Evolutionary conservation across 2,329 filamentous ascomycete genomes (phyloP).

Genomic region (Colletotrichum sidae): DNA sequence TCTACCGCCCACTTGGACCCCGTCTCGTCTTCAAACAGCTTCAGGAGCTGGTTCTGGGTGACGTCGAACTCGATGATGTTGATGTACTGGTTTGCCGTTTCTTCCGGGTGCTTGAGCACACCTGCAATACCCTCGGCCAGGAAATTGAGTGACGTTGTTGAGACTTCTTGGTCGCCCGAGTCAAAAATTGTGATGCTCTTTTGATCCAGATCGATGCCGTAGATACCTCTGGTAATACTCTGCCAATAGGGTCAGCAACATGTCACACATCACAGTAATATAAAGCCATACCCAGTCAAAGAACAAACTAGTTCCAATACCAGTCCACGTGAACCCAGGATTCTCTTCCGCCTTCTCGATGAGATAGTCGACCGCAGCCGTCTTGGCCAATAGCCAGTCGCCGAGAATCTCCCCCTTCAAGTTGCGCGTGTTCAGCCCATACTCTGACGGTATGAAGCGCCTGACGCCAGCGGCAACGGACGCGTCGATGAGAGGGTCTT

Average conservation of each 20-base stretch:
- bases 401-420: constrained; percentile 41
- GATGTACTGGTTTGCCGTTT: constrained; percentile 69
- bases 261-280: no score
- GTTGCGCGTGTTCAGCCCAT: constrained; percentile 46
- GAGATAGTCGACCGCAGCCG: constrained; percentile 35
- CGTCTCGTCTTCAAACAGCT: constrained; percentile 63
- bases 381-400: constrained; percentile 33
- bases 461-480: constrained; percentile 64
- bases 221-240: constrained; percentile 33
- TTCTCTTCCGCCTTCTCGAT: constrained; percentile 33
- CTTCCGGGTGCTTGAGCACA: constrained; percentile 59
- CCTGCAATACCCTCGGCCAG: constrained; percentile 51
- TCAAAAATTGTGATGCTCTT: constrained; percentile 27
- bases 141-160: constrained; percentile 26
- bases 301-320: constrained; percentile 67
- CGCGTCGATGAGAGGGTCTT: constrained; percentile 63
- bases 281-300: constrained; percentile 67
- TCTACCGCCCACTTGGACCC: constrained; percentile 63
- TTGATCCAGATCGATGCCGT: constrained; percentile 23
- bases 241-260: neutral
- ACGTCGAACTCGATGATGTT: constrained; percentile 67
- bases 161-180: constrained; percentile 27
- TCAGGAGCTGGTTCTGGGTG: constrained; percentile 68
- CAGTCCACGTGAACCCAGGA: constrained; percentile 67
- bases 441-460: constrained; percentile 66